Evolutionary conservation across 2,329 filamentous ascomycete species (phyloP), one percentile per base, ranked within the genome.

Genomic region (Neonectria magnoliae): DNA sequence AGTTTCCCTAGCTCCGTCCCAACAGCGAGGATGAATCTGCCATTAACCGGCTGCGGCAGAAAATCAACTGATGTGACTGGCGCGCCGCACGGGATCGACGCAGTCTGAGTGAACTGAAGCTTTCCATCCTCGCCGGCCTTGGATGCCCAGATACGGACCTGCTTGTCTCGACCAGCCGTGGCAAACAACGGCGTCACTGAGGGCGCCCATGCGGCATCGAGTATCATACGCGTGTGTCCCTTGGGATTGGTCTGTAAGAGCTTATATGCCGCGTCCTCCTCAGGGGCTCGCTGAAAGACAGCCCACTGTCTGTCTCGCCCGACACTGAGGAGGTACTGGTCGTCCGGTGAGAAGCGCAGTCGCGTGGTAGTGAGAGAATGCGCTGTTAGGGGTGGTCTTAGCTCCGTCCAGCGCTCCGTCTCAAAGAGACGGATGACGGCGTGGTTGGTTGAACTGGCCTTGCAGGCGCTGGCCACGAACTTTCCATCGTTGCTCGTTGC

Each of bases 361-460:
- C 92, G 86, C 0, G 94, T 95, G 25, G 94, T 91, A 0, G 96
- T 99, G 58, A 98, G 84, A 0, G 91, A 89, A 79, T 99, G 96
- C 1, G 92, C 91, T n/a, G 88, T 86, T 31, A 99, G 84, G 0
- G 95, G 87, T 2, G 95, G 94, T 64, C 88, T 90, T 45, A 98
- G 83, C 80, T 99, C 94, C 18, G 93, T 91, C 96, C 96, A 99
- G 48, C 88, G 87, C 36, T 85, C 86, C 13, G 94, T 96, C 76
- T 97, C 93, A 76, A 97, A 98, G 8, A 99, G 79, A 20, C 96
- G 89, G 73, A 99, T 93, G 42, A 98, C 94, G 47, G 96, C 96
- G 76, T 99, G 96, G 77, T 98, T 96, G 61, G 95, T 85, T 1
- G 94, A 97, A 76, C 91, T 97, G 18, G 96, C 96, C 75, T 92